A percentile compares a stretch with the other conserved stretches of the same genome.
Evolutionary conservation across 2,329 filamentous ascomycete species (phyloP).

Genomic region (Ceratocystis huliohia): DNA sequence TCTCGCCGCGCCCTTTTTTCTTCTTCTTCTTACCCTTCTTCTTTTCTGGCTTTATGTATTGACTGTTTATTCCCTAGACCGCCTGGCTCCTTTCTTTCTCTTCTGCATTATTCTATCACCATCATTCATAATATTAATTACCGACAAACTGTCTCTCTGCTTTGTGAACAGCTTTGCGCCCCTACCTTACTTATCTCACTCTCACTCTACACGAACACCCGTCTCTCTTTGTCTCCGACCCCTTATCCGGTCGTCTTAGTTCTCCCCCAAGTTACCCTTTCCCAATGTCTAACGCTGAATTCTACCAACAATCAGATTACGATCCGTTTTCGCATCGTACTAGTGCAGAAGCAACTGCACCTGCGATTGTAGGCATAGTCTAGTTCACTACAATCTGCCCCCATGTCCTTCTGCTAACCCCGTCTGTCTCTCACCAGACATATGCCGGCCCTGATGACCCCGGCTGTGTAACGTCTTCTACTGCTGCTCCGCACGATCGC

Average conservation of each 20-base stretch:
- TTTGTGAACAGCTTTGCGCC: not conserved
- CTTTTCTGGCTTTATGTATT: not conserved
- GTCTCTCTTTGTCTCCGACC: not conserved
- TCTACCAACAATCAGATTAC: conserved; percentile 17
- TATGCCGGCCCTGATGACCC: conserved; percentile 5
- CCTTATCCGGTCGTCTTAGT: not conserved
- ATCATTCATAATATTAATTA: not conserved
- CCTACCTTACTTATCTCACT: not conserved
- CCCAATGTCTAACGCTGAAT: conserved; percentile 19
- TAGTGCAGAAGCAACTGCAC: conserved; percentile 1
- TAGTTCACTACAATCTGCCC: not conserved
- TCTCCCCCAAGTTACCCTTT: not conserved
- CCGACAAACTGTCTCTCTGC: not conserved
- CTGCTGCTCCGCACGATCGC: not conserved
- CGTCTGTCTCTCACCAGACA: not conserved
- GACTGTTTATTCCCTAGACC: not conserved
- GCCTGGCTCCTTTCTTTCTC: not conserved
- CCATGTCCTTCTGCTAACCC: conserved; percentile 9
- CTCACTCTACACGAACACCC: not conserved
- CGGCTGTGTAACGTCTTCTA: not conserved
- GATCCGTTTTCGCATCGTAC: conserved; percentile 16
- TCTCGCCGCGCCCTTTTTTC: conserved; percentile 1
- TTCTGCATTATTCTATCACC: not conserved
- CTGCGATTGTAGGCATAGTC: conserved; percentile 8
- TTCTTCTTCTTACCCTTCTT: not conserved